Conservation (phyloP, 495 filamentous ascomycete genomes). For the Penicillium taxi region DNA sequence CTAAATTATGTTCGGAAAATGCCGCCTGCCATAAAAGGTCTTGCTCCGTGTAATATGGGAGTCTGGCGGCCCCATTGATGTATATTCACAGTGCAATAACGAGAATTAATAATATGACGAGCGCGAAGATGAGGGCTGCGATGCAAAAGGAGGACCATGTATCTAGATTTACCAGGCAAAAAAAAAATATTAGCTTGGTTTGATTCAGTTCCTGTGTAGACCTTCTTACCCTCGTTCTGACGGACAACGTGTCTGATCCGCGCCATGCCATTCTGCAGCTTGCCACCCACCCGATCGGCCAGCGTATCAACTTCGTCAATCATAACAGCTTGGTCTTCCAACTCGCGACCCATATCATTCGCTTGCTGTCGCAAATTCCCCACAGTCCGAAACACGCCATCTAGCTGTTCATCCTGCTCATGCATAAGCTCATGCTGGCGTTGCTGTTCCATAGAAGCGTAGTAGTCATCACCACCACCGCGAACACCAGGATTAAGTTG, state of each 20-base stretch:
- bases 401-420: constrained; percentile 88
- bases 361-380: constrained; percentile 84
- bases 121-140: constrained; percentile 70
- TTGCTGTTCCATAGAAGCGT: constrained; percentile 85
- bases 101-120: constrained; percentile 76
- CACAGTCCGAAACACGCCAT: constrained; percentile 87
- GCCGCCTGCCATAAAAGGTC: constrained; percentile 11
- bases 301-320: constrained; percentile 73
- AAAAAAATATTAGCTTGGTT: constrained; percentile 1
- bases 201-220: no score
- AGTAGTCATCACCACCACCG: constrained; percentile 53
- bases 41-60: constrained; percentile 15
- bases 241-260: constrained; percentile 76
- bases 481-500: no score
- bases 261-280: constrained; percentile 77
- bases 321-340: constrained; percentile 84
- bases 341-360: constrained; percentile 86
- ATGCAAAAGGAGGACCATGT: constrained; percentile 89
- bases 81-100: constrained; percentile 48
- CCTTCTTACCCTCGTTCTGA: constrained; percentile 80
- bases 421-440: constrained; percentile 86
- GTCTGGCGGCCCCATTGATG: constrained; percentile 15
- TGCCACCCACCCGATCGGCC: constrained; percentile 78
- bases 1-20: constrained; percentile 9
- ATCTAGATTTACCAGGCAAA: constrained; percentile 41